These are phyloP conservation scores for Fomitopsis pulvina DNA, from an alignment of 768 basidiomycete genomes.

Conservation along the genomic window DNA sequence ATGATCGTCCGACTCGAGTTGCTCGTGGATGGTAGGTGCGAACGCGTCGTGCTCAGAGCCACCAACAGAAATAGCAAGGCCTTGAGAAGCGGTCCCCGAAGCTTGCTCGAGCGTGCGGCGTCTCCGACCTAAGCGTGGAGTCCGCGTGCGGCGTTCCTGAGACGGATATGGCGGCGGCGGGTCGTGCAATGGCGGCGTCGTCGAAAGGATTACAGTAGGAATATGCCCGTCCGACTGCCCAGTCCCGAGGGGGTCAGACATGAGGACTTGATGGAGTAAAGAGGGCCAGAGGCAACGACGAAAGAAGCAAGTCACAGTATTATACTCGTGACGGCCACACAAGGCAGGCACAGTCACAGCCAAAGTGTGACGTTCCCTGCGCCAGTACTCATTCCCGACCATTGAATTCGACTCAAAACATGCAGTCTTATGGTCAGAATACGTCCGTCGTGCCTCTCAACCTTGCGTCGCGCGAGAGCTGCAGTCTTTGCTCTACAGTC, in stretches of 20 bases:
- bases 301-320: too few species aligned
- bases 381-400: too few species aligned
- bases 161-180: constrained; percentile 72
- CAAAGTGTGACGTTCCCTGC: too few species aligned
- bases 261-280: neutral
- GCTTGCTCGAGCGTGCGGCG: constrained; percentile 23
- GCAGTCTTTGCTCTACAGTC: too few species aligned
- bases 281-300: too few species aligned
- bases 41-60: constrained; percentile 23
- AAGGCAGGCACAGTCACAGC: too few species aligned
- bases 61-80: constrained; percentile 26
- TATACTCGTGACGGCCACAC: too few species aligned
- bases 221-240: neutral
- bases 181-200: constrained; percentile 40
- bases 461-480: too few species aligned
- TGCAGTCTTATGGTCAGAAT: too few species aligned
- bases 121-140: constrained; percentile 25
- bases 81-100: constrained; percentile 24
- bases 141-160: constrained; percentile 34
- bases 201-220: constrained; percentile 11
- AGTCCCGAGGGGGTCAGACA: constrained; percentile 5
- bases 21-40: constrained; percentile 18
- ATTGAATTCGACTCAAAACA: too few species aligned
- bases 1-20: constrained; percentile 7
- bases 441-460: too few species aligned